Evolutionary conservation across 805 yeast species (phyloP), one percentile per base, ranked within the genome.

Genomic region (Candida loeiensis): DNA sequence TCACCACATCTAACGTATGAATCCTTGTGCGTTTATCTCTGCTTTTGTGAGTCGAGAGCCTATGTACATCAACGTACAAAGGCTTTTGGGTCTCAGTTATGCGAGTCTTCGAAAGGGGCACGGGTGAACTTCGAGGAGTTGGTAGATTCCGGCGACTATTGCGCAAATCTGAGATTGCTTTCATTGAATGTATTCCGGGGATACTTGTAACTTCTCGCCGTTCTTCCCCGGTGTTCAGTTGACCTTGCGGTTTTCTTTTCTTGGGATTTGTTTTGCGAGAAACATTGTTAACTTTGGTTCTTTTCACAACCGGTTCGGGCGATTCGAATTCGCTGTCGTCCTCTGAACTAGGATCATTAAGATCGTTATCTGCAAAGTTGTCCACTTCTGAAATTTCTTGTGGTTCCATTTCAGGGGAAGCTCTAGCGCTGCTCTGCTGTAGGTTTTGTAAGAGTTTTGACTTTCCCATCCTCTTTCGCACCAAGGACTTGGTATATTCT

Each of bases 1-100:
- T 58, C 12, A 69, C 45, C 13, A 66, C 72, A 44, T 69, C 73
- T 3, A 68, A 36, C 1, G 70, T 63, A 39, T 58, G 61, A 36
- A 66, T 32, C 26, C 54, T 55, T 30, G 49, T 45, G 18, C 68
- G 41, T 30, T 53, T 56, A 34, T 54, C 61, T 8, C 55, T 44
- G 3, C 48, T 50, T 3, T 41, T 42, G 7, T 49, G 54, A 3
- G 51, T 51, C 6, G 45, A 37, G 12, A 66, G 41, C 28, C 71
- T 44, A 26, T 64, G 64, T 1, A 61, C 43, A 24, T 62, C 60
- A 2, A 67, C 47, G 4, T 39, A 34, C 28, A 66, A 28, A 1
- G 71, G 64, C 24, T 53, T 55, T 39, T 60, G 66, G 9, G 40
- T 45, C 15, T 58, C 64, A 4, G 40, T 48, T 6, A 39, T 25